These are phyloP conservation scores for Torrubiella hemipterigena DNA, from an alignment of 2,329 filamentous ascomycete species.

Conservation along the genomic window DNA sequence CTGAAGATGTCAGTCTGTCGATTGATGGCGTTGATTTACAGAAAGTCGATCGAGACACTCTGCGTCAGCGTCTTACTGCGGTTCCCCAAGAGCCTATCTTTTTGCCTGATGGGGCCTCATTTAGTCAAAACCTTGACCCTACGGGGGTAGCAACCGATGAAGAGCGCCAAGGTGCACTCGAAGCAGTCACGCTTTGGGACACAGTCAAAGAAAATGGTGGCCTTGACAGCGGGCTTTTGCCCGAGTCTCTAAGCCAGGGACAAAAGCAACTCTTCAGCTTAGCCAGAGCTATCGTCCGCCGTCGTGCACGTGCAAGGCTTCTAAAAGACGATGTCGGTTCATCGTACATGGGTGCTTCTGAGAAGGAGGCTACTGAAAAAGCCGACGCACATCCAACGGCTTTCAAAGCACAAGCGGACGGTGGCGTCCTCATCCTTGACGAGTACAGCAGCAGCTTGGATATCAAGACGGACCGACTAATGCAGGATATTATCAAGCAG, in stretches of 20 bases:
- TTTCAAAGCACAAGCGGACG: no score
- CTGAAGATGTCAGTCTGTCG: constrained; percentile 22
- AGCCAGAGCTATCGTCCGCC: constrained; percentile 42
- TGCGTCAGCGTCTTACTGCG: constrained; percentile 36
- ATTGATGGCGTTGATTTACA: constrained; percentile 30
- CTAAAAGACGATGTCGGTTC: constrained; percentile 6
- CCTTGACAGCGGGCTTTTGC: constrained; percentile 24
- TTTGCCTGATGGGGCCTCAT: constrained; percentile 28
- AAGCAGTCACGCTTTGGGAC: constrained; percentile 19
- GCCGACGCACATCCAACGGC: no score
- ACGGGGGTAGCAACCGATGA: constrained; percentile 14
- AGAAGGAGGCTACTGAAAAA: no score
- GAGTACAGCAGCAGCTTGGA: constrained; percentile 13
- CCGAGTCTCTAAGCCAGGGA: constrained; percentile 40
- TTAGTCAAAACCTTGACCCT: constrained; percentile 31
- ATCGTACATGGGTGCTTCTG: no score
- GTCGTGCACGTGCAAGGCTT: constrained; percentile 11
- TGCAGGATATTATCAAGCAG: constrained; percentile 16
- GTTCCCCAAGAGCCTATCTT: constrained; percentile 43
- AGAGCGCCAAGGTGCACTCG: constrained; percentile 22
- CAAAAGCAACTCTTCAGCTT: constrained; percentile 55
- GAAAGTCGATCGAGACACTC: constrained; percentile 23
- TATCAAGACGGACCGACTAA: constrained; percentile 16
- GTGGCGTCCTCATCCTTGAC: constrained; percentile 1
- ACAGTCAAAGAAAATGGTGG: constrained; percentile 22